Evolutionary conservation across 352 stramenopile genomes (phyloP).

Genomic region (Phytophthora litchii): DNA sequence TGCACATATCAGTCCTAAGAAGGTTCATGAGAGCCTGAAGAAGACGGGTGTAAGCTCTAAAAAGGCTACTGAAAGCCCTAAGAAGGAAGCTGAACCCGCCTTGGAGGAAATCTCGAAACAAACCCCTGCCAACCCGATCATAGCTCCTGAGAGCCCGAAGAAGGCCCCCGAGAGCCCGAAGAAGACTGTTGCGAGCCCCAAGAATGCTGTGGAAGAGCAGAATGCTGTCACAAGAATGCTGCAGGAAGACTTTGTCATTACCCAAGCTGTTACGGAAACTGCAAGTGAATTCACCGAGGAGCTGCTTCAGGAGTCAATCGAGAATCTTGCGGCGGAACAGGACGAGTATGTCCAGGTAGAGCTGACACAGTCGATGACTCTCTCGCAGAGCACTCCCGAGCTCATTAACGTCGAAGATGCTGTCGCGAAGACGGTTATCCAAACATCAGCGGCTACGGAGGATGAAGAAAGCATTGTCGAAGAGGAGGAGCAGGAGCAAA

Average conservation of each 20-base stretch:
- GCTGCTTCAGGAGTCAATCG: conserved; percentile 51
- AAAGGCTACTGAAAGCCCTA: conserved; percentile 18
- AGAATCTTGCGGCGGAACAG: conserved; percentile 51
- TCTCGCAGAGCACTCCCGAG: conserved; percentile 35
- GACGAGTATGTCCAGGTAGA: conserved; percentile 79
- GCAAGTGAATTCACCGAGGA: conserved; percentile 50
- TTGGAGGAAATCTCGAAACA: conserved; percentile 14
- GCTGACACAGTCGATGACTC: conserved; percentile 51
- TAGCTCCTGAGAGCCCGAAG: conserved; percentile 11
- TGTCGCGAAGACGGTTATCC: conserved; percentile 16
- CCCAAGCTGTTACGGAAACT: conserved; percentile 41
- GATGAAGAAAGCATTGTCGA: conserved; percentile 30
- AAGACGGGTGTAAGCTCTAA: conserved; percentile 10
- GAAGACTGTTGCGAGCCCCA: conserved; percentile 27
- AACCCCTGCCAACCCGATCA: conserved; percentile 7
- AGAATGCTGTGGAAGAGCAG: conserved; percentile 22
- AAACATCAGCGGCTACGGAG: conserved; percentile 23
- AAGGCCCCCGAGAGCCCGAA: conserved; percentile 12
- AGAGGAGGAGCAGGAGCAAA: conserved; percentile 25
- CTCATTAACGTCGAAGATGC: conserved; percentile 37
- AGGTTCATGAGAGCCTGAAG: conserved; percentile 8
- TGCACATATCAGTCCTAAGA: conserved; percentile 5
- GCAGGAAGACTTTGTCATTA: conserved; percentile 37
- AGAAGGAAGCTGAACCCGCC: conserved; percentile 26
- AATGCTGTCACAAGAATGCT: conserved; percentile 27